Percentiles rank a stretch among this genome's conserved stretches.
These are phyloP conservation scores for Talaromyces ruber DNA, from an alignment of 495 filamentous ascomycete genomes.

Conservation along the genomic window DNA sequence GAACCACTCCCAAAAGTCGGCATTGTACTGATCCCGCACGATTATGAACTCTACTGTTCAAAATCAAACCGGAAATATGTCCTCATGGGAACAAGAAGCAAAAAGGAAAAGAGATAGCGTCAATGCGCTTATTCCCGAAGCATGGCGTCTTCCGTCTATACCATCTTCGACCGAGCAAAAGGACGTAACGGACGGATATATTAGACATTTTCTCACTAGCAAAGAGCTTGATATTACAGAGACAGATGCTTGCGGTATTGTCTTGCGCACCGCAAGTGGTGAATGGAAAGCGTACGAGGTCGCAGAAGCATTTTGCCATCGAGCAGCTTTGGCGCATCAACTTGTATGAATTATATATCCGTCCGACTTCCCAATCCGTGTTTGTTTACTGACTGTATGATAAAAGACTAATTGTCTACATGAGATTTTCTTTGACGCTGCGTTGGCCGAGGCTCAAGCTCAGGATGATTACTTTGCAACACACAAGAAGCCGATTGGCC, in stretches of 20 bases:
- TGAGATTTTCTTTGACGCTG: conserved; percentile 55
- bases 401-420: conserved; percentile 49
- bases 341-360: conserved; percentile 23
- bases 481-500: conserved; percentile 41
- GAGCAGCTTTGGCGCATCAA: conserved; percentile 49
- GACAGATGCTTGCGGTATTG: conserved; percentile 41
- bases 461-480: conserved; percentile 49
- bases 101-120: conserved; percentile 41
- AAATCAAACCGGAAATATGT: neutral
- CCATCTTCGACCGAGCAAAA: conserved; percentile 42
- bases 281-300: conserved; percentile 42
- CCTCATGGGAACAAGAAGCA: conserved; percentile 34
- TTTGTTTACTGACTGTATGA: neutral
- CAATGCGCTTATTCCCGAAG: conserved; percentile 35
- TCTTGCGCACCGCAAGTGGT: conserved; percentile 35
- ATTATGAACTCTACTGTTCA: neutral
- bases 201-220: conserved; percentile 45
- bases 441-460: conserved; percentile 46
- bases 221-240: conserved; percentile 51
- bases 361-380: neutral
- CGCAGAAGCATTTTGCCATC: conserved; percentile 46
- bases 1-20: neutral
- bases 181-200: conserved; percentile 55
- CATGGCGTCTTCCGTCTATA: conserved; percentile 45
- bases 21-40: neutral